A percentile compares a stretch with the other conserved stretches of the same genome.
These are phyloP conservation scores for Tremella mesenterica DNA, from an alignment of 768 basidiomycete species.

Conservation along the genomic window DNA sequence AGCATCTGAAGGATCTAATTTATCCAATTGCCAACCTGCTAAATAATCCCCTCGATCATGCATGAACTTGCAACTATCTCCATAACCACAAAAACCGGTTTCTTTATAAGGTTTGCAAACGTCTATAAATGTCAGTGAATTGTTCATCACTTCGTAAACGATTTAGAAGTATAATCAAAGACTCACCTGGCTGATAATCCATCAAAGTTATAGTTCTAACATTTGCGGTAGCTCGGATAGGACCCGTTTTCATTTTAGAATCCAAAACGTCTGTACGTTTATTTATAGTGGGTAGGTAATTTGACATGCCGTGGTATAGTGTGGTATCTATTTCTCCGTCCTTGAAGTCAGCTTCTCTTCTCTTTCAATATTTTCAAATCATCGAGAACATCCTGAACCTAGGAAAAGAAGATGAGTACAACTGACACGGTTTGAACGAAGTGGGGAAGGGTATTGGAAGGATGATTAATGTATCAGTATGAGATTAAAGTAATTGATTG, in stretches of 20 bases:
- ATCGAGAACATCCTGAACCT: no score
- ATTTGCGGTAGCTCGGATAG: slow-evolving; percentile 68
- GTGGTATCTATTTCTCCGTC: slow-evolving; percentile 70
- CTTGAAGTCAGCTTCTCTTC: slow-evolving; percentile 15
- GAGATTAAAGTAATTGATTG: no score
- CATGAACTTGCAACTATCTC: slow-evolving; percentile 97
- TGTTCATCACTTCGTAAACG: no score
- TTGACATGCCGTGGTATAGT: slow-evolving; percentile 72
- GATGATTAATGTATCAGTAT: no score
- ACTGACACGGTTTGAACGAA: neutral
- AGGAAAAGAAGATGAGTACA: no score
- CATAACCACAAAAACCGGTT: slow-evolving; percentile 97
- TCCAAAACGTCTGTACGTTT: slow-evolving; percentile 73
- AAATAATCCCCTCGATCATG: slow-evolving; percentile 88
- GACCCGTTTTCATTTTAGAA: slow-evolving; percentile 66
- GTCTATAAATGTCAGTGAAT: no score
- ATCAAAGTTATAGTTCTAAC: slow-evolving; percentile 85
- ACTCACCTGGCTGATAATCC: slow-evolving; percentile 97
- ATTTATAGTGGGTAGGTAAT: slow-evolving; percentile 70
- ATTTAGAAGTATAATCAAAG: no score
- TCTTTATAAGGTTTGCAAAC: slow-evolving; percentile 99
- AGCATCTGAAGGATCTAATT: slow-evolving; percentile 61
- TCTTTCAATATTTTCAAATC: no score
- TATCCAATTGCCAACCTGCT: slow-evolving; percentile 98
- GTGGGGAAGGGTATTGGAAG: no score